Evolutionary conservation across 1,139 yeast species (phyloP).

Genomic region (Debaryomyces sp.): DNA sequence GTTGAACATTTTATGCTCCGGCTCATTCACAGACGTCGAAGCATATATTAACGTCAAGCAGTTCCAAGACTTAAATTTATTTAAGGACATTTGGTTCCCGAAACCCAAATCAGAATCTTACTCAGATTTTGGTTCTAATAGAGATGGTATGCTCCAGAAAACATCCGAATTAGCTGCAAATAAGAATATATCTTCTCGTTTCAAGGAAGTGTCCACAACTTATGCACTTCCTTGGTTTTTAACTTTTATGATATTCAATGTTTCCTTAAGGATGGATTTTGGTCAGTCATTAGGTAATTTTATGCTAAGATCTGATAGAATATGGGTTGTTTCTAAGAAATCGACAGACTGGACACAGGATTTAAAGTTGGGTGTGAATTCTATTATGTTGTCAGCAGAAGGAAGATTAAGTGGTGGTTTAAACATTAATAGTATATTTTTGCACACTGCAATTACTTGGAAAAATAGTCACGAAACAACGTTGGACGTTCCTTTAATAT

Average conservation of each 20-base stretch:
- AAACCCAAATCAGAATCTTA: conserved; percentile 10
- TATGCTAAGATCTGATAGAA: conserved; percentile 52
- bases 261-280: conserved; percentile 64
- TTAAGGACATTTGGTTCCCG: conserved; percentile 85
- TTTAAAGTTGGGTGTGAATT: conserved; percentile 61
- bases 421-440: conserved; percentile 48
- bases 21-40: conserved; percentile 56
- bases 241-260: conserved; percentile 56
- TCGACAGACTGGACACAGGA: conserved; percentile 73
- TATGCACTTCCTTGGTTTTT: conserved; percentile 78
- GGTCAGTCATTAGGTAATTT: conserved; percentile 83
- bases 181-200: conserved; percentile 51
- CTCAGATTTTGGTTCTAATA: not conserved
- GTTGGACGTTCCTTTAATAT: conserved; percentile 67
- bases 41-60: conserved; percentile 80
- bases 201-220: conserved; percentile 64
- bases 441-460: conserved; percentile 78
- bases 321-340: conserved; percentile 75
- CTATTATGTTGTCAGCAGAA: conserved; percentile 54
- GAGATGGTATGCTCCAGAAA: not conserved
- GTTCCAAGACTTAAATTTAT: conserved; percentile 80
- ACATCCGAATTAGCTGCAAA: conserved; percentile 29
- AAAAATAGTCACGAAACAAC: conserved; percentile 42
- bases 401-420: conserved; percentile 82
- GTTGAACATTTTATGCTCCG: conserved; percentile 50